Evolutionary conservation across 106 monocot genomes (phyloP).

Genomic region (Apostasia ramifera): DNA sequence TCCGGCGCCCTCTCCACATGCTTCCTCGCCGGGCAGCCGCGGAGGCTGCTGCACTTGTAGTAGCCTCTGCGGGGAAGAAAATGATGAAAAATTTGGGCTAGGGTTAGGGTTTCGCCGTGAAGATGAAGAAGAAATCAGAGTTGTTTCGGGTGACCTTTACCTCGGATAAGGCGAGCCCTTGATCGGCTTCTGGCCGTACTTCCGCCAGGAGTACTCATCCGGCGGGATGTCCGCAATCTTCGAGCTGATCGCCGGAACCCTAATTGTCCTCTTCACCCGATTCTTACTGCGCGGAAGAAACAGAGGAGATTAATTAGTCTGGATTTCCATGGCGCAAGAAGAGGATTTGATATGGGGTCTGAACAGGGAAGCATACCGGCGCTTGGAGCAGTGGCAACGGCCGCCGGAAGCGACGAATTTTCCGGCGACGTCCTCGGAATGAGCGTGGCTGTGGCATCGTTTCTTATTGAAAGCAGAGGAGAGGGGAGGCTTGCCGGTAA

Average conservation of each 20-base stretch:
- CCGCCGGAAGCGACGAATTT: constrained; percentile 25
- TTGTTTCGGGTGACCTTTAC: constrained; percentile 20
- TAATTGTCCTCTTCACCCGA: constrained; percentile 47
- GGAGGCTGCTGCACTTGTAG: constrained; percentile 72
- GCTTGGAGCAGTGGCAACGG: constrained; percentile 87
- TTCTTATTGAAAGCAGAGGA: constrained; percentile 38
- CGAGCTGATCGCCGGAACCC: constrained; percentile 74
- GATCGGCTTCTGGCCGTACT: constrained; percentile 91
- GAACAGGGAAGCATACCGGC: constrained; percentile 25
- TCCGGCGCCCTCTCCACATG: constrained; percentile 68
- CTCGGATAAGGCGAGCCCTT: constrained; percentile 74
- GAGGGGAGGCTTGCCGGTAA: constrained; percentile 53
- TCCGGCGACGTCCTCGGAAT: constrained; percentile 23
- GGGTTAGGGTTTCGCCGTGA: not conserved
- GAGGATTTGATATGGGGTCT: not conserved
- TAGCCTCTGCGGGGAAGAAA: constrained; percentile 29
- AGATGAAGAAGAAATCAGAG: not conserved
- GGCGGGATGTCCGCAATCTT: constrained; percentile 68
- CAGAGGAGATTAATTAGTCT: not conserved
- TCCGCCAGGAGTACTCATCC: constrained; percentile 82
- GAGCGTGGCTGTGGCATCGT: constrained; percentile 34
- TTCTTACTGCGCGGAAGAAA: constrained; percentile 29
- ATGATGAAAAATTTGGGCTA: not conserved
- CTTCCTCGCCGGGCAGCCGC: constrained; percentile 72
- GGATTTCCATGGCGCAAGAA: too few relatives aligned